Base-by-base conservation (phyloP, 306 rosid genomes). In the Casuarina equisetifolia region DNA sequence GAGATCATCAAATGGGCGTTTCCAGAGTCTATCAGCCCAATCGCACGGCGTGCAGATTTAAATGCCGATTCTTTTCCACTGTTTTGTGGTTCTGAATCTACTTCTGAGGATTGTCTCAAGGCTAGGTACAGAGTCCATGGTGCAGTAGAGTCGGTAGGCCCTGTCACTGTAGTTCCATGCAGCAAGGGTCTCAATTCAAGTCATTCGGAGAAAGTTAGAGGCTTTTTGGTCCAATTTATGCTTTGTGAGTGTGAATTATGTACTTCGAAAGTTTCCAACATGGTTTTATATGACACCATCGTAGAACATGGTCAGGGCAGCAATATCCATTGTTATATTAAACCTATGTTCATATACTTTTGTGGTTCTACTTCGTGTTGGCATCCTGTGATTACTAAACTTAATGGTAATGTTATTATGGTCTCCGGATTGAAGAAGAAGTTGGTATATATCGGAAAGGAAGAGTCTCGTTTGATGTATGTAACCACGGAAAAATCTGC, bases 1-100 rank as follows among this genome's bases (percentile, higher is more conserved):
- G 98, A 95, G 88, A 92, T 95, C 19, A 88, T 95, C 80, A 74
- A 83, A 3, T 95, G 98, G 98, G 48, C 71, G 4, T 89, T 84
- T 69, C 68, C 49, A 3, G 82, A 82, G 55, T 83, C 84, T 2
- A 67, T 77, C 9, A 39, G 59, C 1, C 85, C 78, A 46, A 55
- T 67, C 44, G 20, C 38, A 58, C 76, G 7, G 9, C 42, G 77
- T 63, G 79, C 77, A 3, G 66, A 69, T 8, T 25, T 25, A 25
- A 25, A 25, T 25, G 51, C 43, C 1, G 80, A 77, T 55, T 73
- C 78, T 3, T 84, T 88, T 78, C 81, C 85, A 0, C 69, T 90
- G 54, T 70, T 39, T 17, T 46, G 77, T 1, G 75, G 78, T 78
- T 19, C 66, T 78, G 76, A 53, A 10, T 13, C n/a, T 76, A 15